Evolutionary conservation across 176 grass and related monocot species (phyloP).

Genomic region (Metroxylon sagu): DNA sequence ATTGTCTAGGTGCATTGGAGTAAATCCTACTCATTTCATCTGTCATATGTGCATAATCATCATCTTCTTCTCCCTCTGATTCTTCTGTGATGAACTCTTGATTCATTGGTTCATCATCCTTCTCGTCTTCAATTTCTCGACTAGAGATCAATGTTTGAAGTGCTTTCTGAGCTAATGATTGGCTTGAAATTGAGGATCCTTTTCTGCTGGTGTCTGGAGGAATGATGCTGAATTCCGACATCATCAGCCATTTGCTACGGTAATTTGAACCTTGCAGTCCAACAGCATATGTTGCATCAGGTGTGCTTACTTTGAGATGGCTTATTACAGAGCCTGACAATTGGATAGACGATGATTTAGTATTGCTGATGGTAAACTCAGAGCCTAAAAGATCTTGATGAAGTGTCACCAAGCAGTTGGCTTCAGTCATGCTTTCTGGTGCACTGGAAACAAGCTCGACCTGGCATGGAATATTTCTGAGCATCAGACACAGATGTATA

Average conservation of each 20-base stretch:
- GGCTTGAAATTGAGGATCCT: background rate
- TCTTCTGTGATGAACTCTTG: conserved; percentile 9
- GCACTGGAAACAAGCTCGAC: conserved; percentile 48
- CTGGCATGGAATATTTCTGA: conserved; percentile 15
- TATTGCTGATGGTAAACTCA: conserved; percentile 46
- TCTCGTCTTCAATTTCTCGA: background rate
- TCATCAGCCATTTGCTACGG: conserved; percentile 25
- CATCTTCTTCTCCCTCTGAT: conserved; percentile 67
- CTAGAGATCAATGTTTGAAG: background rate
- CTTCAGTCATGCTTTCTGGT: conserved; percentile 28
- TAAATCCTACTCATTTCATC: conserved; percentile 56
- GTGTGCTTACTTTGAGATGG: conserved; percentile 86
- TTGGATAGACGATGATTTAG: conserved; percentile 20
- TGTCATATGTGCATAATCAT: conserved; percentile 59
- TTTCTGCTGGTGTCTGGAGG: conserved; percentile 27
- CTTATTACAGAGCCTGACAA: conserved; percentile 48
- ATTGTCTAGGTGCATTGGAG: conserved; percentile 50
- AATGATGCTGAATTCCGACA: conserved; percentile 52
- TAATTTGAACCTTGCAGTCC: conserved; percentile 67
- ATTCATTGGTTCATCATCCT: background rate
- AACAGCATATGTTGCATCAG: conserved; percentile 65
- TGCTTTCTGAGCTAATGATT: conserved; percentile 16
- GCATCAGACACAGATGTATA: too few species aligned
- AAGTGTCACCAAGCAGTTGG: conserved; percentile 50
- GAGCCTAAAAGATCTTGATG: conserved; percentile 33